Percentiles rank a stretch among this genome's conserved stretches.
phyloP scores from a whole-genome alignment of 176 grass and related monocot species.

The Raddia guianensis region DNA sequence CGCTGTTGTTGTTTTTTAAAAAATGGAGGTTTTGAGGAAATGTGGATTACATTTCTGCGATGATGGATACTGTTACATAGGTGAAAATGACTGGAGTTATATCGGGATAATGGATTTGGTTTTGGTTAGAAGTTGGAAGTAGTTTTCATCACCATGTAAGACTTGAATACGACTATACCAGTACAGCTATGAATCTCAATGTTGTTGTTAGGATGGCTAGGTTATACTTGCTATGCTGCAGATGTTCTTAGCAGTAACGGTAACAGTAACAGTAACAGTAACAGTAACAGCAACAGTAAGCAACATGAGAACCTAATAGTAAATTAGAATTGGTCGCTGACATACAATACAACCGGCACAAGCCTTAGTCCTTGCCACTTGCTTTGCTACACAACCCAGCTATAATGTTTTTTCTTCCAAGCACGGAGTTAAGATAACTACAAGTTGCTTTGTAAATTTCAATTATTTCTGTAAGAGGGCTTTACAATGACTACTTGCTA shows the following conservation, averaged over 20 bases:
- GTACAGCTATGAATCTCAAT: neutral
- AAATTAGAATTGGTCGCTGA: neutral
- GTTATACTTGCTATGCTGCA: neutral
- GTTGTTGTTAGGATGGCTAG: neutral
- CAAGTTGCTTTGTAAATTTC: neutral
- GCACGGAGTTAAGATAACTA: neutral
- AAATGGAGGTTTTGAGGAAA: conserved; percentile 9
- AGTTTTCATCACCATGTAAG: neutral
- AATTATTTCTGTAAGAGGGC: neutral
- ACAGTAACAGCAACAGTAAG: neutral
- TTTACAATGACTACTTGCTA: conserved; percentile 20
- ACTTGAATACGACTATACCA: neutral
- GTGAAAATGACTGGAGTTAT: neutral
- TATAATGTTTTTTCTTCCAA: neutral
- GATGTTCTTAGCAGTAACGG: neutral
- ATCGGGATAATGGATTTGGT: neutral
- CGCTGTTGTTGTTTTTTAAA: neutral
- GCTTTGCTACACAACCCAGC: conserved; percentile 22
- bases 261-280: neutral
- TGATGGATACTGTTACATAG: neutral
- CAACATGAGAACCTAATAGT: neutral
- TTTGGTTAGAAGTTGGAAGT: conserved; percentile 4
- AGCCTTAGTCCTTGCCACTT: neutral
- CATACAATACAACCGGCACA: neutral
- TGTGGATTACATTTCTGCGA: neutral